These are phyloP conservation scores for Trypanosoma scelopori DNA, from an alignment of 208 protist species.

Conservation along the genomic window DNA sequence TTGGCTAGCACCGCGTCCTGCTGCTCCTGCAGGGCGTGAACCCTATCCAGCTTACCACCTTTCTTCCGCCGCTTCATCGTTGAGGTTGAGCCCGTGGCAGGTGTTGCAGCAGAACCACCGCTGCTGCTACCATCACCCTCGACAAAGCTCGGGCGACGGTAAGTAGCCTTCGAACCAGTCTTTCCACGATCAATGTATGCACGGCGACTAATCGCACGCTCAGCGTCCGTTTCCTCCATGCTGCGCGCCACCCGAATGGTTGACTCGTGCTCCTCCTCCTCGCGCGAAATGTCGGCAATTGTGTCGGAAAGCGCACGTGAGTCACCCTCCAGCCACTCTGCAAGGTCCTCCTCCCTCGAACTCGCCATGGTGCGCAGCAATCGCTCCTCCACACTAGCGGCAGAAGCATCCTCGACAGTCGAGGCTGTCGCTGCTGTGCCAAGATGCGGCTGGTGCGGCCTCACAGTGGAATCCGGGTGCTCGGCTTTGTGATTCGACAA, in stretches of 20 bases:
- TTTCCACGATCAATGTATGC: constrained; percentile 90
- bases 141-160: constrained; percentile 59
- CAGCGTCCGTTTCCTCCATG: constrained; percentile 85
- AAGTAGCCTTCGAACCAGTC: constrained; percentile 73
- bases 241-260: constrained; percentile 67
- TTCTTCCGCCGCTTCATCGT: constrained; percentile 56
- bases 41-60: constrained; percentile 54
- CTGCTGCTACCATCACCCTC: constrained; percentile 27
- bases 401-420: constrained; percentile 25
- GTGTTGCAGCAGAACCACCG: constrained; percentile 1
- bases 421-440: no score
- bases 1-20: constrained; percentile 61
- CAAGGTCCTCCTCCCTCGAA: constrained; percentile 78
- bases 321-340: constrained; percentile 29
- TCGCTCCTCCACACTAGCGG: constrained; percentile 59
- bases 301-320: constrained; percentile 54
- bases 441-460: constrained; percentile 58
- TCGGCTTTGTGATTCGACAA: constrained; percentile 81
- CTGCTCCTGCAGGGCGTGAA: constrained; percentile 76
- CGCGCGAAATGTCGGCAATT: constrained; percentile 75
- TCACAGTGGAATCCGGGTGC: constrained; percentile 58
- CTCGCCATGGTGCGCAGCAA: constrained; percentile 81
- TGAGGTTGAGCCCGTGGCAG: constrained; percentile 21
- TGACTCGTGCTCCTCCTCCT: constrained; percentile 57
- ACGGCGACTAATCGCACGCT: constrained; percentile 77